phyloP scores from a whole-genome alignment of 192 early-diverging fungal genomes.

The Linnemannia elongata region DNA sequence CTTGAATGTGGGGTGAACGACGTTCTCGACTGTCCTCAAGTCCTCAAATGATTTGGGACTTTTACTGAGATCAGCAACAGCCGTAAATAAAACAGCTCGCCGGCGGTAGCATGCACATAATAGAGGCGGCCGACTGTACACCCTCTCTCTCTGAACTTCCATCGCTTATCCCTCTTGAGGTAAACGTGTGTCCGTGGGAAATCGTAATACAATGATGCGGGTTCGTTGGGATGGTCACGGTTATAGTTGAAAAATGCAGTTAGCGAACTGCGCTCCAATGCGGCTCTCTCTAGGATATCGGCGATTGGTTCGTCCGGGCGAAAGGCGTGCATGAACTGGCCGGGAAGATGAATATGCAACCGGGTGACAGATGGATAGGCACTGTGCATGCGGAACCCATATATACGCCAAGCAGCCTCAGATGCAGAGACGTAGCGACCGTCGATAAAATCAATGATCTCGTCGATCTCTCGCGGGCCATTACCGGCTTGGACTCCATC shows the following conservation, averaged over 20 bases:
- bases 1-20: constrained; percentile 26
- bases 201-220: constrained; percentile 13
- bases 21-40: constrained; percentile 17
- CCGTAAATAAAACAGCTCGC: constrained; percentile 41
- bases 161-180: background rate
- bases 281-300: constrained; percentile 2
- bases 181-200: constrained; percentile 25
- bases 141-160: constrained; percentile 11
- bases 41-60: constrained; percentile 37
- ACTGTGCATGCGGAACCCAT: no score
- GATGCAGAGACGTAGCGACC: constrained; percentile 40
- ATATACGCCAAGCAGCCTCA: constrained; percentile 15
- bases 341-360: no score
- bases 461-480: no score
- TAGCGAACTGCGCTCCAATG: constrained; percentile 12
- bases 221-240: constrained; percentile 1
- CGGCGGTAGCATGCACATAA: constrained; percentile 19
- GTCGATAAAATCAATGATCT: constrained; percentile 18
- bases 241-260: constrained; percentile 32
- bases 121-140: constrained; percentile 31
- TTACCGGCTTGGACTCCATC: no score
- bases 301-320: constrained; percentile 6
- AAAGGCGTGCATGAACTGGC: constrained; percentile 1
- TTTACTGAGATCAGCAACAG: constrained; percentile 25
- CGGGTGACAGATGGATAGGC: no score